Evolutionary conservation across 163 green algal genomes (phyloP).

Genomic region (Scenedesmus sp.): DNA sequence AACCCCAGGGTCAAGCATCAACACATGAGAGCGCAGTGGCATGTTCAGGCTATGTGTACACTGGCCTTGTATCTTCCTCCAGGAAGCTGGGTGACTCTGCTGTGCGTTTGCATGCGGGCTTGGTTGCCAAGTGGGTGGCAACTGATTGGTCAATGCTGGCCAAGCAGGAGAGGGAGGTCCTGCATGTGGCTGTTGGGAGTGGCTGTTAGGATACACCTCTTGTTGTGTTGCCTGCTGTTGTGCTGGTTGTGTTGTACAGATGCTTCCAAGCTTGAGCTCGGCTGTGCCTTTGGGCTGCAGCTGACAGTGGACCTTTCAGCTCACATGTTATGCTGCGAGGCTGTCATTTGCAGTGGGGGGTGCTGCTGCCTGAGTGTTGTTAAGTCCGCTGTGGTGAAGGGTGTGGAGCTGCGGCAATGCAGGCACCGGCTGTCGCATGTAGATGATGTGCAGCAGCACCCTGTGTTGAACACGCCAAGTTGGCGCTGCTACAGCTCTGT

Average conservation of each 20-base stretch:
- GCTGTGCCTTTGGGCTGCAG: neutral
- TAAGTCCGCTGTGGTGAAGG: no score
- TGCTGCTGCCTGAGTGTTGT: neutral
- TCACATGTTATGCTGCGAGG: neutral
- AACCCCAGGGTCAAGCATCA: no score
- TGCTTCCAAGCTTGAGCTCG: neutral
- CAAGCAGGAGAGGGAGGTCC: conserved; percentile 77
- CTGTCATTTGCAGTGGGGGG: neutral
- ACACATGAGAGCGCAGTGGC: no score
- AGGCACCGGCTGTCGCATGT: neutral
- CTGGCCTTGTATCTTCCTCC: no score
- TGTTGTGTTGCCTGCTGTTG: neutral
- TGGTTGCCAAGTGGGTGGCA: no score
- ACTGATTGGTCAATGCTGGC: no score
- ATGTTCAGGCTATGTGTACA: no score
- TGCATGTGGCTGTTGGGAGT: conserved; percentile 27
- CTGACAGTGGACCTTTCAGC: neutral
- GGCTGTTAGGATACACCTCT: neutral
- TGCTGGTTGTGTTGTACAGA: neutral
- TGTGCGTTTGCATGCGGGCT: no score
- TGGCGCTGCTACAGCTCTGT: neutral
- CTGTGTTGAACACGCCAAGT: no score
- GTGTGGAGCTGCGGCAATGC: no score
- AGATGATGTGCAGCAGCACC: no score
- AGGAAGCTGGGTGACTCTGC: no score